Percentiles rank a stretch among this genome's conserved stretches.
These are phyloP conservation scores for Zygoascus meyerae DNA, from an alignment of 1,139 yeast genomes.

Conservation along the genomic window DNA sequence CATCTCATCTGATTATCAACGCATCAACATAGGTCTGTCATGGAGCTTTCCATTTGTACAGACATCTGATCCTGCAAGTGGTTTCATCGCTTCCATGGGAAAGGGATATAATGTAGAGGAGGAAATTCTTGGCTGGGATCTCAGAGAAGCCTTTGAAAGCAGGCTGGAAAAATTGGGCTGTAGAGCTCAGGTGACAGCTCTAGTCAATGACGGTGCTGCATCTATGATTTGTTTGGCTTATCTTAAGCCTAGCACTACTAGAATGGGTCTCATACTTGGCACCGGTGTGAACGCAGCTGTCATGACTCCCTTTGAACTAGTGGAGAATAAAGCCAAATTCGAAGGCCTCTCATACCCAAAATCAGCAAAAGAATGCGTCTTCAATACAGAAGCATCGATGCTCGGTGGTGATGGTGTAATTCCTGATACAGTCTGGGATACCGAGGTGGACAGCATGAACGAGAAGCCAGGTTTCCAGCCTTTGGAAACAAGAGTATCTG, in stretches of 20 bases:
- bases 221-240: conserved; percentile 76
- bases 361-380: conserved; percentile 20
- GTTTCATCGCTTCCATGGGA: conserved; percentile 80
- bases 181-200: conserved; percentile 62
- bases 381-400: conserved; percentile 35
- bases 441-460: conserved; percentile 56
- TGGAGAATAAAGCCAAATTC: conserved; percentile 10
- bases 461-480: conserved; percentile 77
- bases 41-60: conserved; percentile 33
- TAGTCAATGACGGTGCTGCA: conserved; percentile 88
- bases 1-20: conserved; percentile 25
- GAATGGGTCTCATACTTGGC: conserved; percentile 80
- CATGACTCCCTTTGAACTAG: conserved; percentile 21
- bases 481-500: conserved; percentile 81
- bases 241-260: conserved; percentile 49
- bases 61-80: conserved; percentile 52
- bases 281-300: conserved; percentile 73
- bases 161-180: conserved; percentile 48
- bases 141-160: conserved; percentile 58
- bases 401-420: conserved; percentile 37
- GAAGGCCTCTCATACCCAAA: conserved; percentile 7
- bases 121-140: conserved; percentile 71
- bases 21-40: conserved; percentile 28
- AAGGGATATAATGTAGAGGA: conserved; percentile 71
- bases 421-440: conserved; percentile 71